Percentiles rank a stretch among this genome's conserved stretches.
phyloP scores from a whole-genome alignment of 768 basidiomycete genomes.

The Hebeloma cylindrosporum region DNA sequence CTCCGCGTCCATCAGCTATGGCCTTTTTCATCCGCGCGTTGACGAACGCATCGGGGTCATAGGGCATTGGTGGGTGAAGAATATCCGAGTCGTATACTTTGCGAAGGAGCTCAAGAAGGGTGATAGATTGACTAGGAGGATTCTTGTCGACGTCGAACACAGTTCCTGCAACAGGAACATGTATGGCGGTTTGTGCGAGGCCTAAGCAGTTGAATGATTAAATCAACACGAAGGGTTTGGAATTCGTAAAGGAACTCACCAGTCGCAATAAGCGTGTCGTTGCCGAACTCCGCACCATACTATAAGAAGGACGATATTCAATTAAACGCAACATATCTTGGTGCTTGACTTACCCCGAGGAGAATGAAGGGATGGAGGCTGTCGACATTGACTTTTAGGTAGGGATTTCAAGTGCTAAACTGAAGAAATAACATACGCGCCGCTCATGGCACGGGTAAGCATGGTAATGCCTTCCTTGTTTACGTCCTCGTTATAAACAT shows the following conservation, averaged over 20 bases:
- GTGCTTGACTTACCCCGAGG: conserved; percentile 44
- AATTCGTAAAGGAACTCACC: conserved; percentile 29
- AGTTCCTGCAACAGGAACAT: conserved; percentile 28
- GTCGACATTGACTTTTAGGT: neutral
- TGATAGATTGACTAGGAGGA: conserved; percentile 26
- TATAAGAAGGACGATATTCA: conserved; percentile 21
- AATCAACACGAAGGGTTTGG: too few species aligned
- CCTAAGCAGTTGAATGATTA: conserved; percentile 27
- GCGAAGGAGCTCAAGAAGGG: conserved; percentile 51
- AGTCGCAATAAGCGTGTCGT: conserved; percentile 48
- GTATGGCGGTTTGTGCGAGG: conserved; percentile 51
- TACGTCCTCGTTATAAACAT: conserved; percentile 40
- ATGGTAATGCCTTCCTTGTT: conserved; percentile 35
- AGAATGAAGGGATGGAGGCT: conserved; percentile 60
- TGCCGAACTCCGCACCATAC: conserved; percentile 56
- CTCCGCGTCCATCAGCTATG: conserved; percentile 37
- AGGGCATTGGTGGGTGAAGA: conserved; percentile 51
- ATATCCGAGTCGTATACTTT: conserved; percentile 49
- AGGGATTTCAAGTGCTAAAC: neutral
- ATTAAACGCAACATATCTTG: neutral
- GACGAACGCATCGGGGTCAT: conserved; percentile 46
- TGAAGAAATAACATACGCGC: conserved; percentile 30
- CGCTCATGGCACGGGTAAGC: conserved; percentile 35
- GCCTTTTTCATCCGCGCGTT: conserved; percentile 34
- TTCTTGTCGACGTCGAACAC: conserved; percentile 31